Percentiles rank a stretch among this genome's conserved stretches.
phyloP scores from a whole-genome alignment of 2,329 filamentous ascomycete genomes.

The Rhytidhysteron rufulum region DNA sequence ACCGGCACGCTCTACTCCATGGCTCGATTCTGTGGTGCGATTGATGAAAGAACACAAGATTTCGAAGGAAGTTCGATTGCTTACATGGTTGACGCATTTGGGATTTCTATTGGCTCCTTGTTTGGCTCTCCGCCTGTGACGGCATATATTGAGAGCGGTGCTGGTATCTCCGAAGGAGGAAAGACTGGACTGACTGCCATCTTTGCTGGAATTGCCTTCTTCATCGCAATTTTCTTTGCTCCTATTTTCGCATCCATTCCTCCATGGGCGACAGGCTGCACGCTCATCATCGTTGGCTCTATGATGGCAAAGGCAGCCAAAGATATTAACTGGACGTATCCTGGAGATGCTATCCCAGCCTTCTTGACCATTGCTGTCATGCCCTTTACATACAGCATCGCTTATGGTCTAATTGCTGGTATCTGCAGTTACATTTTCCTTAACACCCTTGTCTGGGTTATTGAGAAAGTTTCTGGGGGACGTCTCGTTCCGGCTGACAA shows the following conservation, averaged over 20 bases:
- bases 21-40: constrained; percentile 76
- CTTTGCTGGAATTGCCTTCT: constrained; percentile 75
- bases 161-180: constrained; percentile 83
- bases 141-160: constrained; percentile 84
- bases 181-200: constrained; percentile 82
- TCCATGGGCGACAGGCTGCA: constrained; percentile 83
- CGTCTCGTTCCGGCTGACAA: constrained; percentile 72
- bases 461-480: constrained; percentile 64
- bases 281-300: constrained; percentile 68
- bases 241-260: constrained; percentile 88
- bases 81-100: constrained; percentile 78
- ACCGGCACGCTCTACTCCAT: constrained; percentile 87
- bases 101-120: constrained; percentile 75
- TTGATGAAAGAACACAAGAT: constrained; percentile 79
- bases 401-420: constrained; percentile 78
- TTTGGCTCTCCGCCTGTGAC: constrained; percentile 78
- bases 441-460: constrained; percentile 66
- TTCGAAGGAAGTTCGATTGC: constrained; percentile 82
- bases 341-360: constrained; percentile 78
- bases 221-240: constrained; percentile 83
- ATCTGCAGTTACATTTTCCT: constrained; percentile 73
- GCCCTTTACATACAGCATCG: constrained; percentile 88
- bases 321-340: constrained; percentile 82
- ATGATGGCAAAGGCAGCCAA: constrained; percentile 77
- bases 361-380: constrained; percentile 81